Evolutionary conservation across 2,329 filamentous ascomycete genomes (phyloP).

Genomic region (Daldinia eschscholtzii): DNA sequence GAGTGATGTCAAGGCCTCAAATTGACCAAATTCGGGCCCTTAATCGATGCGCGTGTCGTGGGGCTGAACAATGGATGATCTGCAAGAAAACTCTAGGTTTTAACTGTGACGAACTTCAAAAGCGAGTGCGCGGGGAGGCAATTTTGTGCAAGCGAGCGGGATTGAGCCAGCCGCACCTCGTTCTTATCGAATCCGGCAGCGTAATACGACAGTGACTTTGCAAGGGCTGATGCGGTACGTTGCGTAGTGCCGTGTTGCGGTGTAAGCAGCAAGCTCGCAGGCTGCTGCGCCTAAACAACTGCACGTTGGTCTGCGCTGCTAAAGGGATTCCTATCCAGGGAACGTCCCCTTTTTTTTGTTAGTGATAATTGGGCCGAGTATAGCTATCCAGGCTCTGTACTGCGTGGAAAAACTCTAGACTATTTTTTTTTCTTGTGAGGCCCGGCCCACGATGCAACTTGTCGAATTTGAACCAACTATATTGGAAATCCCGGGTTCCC

Average conservation of each 20-base stretch:
- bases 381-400: conserved; percentile 28
- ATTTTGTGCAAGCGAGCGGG: conserved; percentile 47
- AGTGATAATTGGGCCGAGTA: conserved; percentile 41
- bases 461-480: conserved; percentile 37
- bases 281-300: conserved; percentile 46
- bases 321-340: conserved; percentile 28
- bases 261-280: conserved; percentile 48
- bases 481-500: conserved; percentile 26
- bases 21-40: conserved; percentile 17
- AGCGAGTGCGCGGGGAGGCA: conserved; percentile 47
- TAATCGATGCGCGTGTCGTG: conserved; percentile 30
- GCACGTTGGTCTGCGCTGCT: conserved; percentile 36
- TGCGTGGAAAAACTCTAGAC: conserved; percentile 37
- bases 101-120: conserved; percentile 37
- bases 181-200: conserved; percentile 48
- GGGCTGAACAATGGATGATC: conserved; percentile 38
- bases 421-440: conserved; percentile 43
- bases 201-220: conserved; percentile 49
- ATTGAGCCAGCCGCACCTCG: conserved; percentile 49
- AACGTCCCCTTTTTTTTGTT: conserved; percentile 11
- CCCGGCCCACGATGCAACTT: conserved; percentile 47
- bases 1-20: conserved; percentile 19
- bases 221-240: conserved; percentile 38
- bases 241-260: conserved; percentile 45
- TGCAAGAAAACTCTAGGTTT: conserved; percentile 26